Base-by-base conservation (phyloP, 2,329 filamentous ascomycete genomes). In the Trichoderma aggressivum region DNA sequence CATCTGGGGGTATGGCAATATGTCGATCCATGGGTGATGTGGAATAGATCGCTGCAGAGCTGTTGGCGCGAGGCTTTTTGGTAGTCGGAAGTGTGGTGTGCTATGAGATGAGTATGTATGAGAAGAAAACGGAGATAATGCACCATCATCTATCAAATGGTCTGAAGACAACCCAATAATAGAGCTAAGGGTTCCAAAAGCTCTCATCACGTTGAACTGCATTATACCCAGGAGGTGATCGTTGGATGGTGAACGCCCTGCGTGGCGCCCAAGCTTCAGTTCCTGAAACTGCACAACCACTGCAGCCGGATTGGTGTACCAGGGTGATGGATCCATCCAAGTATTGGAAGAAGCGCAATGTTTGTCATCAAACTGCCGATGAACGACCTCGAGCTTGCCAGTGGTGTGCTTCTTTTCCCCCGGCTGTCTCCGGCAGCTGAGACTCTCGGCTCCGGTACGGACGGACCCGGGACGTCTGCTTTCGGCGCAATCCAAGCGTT, bases 21-120 rank as follows among this genome's bases (percentile, higher is more conserved):
- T 69, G 14, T 69, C 65, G 34, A 69, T 30, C 56, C 65, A 68
- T 6, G 65, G 65, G 14, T 69, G 65, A 11, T 69, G 65, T 11
- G 56, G 56, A 14, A 26, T 50, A 16, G 36, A 34, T 26, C 14
- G 60, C 10, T 68, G 65, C 26, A 68, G 55, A 26, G 26, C 12
- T 34, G 65, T 68, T 4, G 64, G 65, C 6, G 18, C 6, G 3
- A 68, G 55, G 8, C 65, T 59, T 34, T 58, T 26, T 24, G 65
- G 26, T 12, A 68, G 26, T 26, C 26, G 3, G 24, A 28, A 2
- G 5, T 16, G 55, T 1, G 32, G n/a, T 50, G 6, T 59, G 7
- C 21, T 32, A 12, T 36, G 18, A 14, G 26, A 5, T 11, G 36
- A 8, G 50, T 18, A 18, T 30, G 18, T 24, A 24, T 10, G 16